A percentile compares a stretch with the other conserved stretches of the same genome.
Evolutionary conservation across 192 early-diverging fungal genomes (phyloP).

Genomic region (Mortierella alpina): DNA sequence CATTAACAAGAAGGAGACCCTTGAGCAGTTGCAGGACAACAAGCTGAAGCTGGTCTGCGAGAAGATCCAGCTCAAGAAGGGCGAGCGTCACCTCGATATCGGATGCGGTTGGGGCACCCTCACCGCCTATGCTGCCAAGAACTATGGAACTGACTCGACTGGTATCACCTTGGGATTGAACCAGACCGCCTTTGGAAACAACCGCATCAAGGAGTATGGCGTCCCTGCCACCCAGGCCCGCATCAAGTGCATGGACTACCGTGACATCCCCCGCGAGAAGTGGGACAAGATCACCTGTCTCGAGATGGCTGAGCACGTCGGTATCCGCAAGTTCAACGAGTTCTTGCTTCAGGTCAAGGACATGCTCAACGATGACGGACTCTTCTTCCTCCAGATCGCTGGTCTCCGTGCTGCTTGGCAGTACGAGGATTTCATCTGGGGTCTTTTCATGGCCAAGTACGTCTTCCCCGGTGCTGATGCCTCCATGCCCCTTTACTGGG

Average conservation of each 20-base stretch:
- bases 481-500: slow-evolving; percentile 96
- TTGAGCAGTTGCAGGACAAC: slow-evolving; percentile 97
- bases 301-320: slow-evolving; percentile 99
- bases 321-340: slow-evolving; percentile 89
- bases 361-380: slow-evolving; percentile 96
- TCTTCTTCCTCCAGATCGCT: slow-evolving; percentile 98
- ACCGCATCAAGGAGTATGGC: slow-evolving; percentile 83
- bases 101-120: slow-evolving; percentile 99
- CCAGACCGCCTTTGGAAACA: slow-evolving; percentile 91
- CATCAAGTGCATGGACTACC: slow-evolving; percentile 96
- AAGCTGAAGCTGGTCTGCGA: slow-evolving; percentile 93
- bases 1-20: slow-evolving; percentile 75
- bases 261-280: slow-evolving; percentile 93
- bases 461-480: slow-evolving; percentile 99
- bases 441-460: slow-evolving; percentile 99
- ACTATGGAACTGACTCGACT: slow-evolving; percentile 88
- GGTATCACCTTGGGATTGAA: slow-evolving; percentile 94
- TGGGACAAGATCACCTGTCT: slow-evolving; percentile 98
- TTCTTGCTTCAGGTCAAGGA: slow-evolving; percentile 94
- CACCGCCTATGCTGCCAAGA: slow-evolving; percentile 88
- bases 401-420: slow-evolving; percentile 83
- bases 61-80: slow-evolving; percentile 84
- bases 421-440: slow-evolving; percentile 78
- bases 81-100: slow-evolving; percentile 95
- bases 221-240: slow-evolving; percentile 78